Evolutionary conservation across 345 rosid species (phyloP), one percentile per base, ranked within the genome.

Genomic region (Eucalyptus fibrosa): DNA sequence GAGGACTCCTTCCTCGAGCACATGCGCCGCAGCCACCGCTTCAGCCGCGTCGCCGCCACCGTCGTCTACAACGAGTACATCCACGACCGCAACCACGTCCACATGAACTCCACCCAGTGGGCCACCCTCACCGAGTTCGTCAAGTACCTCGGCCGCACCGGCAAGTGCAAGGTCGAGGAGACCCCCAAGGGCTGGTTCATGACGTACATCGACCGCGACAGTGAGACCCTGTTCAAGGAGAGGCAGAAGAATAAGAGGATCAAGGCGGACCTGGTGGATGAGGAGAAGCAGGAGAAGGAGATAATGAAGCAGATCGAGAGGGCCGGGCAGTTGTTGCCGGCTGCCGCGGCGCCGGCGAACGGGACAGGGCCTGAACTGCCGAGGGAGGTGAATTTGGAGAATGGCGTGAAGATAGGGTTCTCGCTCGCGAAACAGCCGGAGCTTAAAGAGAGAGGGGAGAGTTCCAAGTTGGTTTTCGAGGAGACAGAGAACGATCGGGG

Each of bases 101-200:
- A 98, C 88, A 98, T 98, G 99, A 98, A 98, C 77, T 94, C 99
- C 19, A 97, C 99, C 5, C 51, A 94, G 89, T 98, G 99, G 99
- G 97, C 98, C 16, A 96, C 99, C 1, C 90, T 98, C 90, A 98
- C 99, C 6, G 99, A 98, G 93, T 98, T 98, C 37, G 90, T 97
- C 65, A 97, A 98, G 95, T 88, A 98, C 86, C 87, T 98, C 37
- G 99, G 99, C 23, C 92, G 93, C 47, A 93, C 94, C 0, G 99
- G 99, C 12, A 97, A 96, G 96, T 97, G 98, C 69, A 97, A 98
- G 90, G 99, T 98, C 3, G 99, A 98, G 5, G 98, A 98, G 53
- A 98, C 99, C 1, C 98, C 98, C 6, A 98, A 98, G 89, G 99
- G 99, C 15, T 98, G 99, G 99, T 98, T 98, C 86, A 97, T 97